Conservation (phyloP, 306 rosid genomes). For the Canavalia ensiformis region DNA sequence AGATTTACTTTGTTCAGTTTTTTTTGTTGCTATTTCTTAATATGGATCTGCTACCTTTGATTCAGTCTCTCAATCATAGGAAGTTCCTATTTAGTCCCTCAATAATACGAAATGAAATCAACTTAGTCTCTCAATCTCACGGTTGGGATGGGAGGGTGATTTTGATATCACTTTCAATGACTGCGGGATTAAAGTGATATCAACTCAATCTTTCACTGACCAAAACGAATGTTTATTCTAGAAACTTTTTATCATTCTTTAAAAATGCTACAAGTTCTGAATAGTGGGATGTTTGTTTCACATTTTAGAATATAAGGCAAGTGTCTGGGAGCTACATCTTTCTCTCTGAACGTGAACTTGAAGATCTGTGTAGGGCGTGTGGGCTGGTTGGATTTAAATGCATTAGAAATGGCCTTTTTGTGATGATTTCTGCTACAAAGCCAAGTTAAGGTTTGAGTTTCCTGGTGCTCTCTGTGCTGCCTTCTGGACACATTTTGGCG, state of each 20-base stretch:
- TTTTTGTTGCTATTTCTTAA: conserved; percentile 21
- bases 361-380: conserved; percentile 81
- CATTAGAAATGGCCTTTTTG: conserved; percentile 74
- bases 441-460: conserved; percentile 59
- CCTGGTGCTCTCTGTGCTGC: conserved; percentile 38
- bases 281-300: conserved; percentile 38
- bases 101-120: not conserved
- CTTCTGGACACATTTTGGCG: conserved; percentile 24
- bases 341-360: conserved; percentile 76
- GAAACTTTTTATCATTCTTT: not conserved
- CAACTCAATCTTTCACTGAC: conserved; percentile 20
- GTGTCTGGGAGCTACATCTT: conserved; percentile 60
- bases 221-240: conserved; percentile 6
- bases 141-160: not conserved
- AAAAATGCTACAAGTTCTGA: conserved; percentile 36
- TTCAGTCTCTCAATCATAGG: conserved; percentile 23
- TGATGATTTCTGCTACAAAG: conserved; percentile 86
- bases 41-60: conserved; percentile 10
- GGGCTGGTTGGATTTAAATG: conserved; percentile 71
- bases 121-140: not conserved
- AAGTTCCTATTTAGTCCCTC: not conserved
- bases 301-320: conserved; percentile 60
- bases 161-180: conserved; percentile 11
- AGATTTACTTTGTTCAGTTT: conserved; percentile 11
- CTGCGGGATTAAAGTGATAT: not conserved